Base-by-base conservation (phyloP, 768 basidiomycete genomes). In the Lepiota venenata region DNA sequence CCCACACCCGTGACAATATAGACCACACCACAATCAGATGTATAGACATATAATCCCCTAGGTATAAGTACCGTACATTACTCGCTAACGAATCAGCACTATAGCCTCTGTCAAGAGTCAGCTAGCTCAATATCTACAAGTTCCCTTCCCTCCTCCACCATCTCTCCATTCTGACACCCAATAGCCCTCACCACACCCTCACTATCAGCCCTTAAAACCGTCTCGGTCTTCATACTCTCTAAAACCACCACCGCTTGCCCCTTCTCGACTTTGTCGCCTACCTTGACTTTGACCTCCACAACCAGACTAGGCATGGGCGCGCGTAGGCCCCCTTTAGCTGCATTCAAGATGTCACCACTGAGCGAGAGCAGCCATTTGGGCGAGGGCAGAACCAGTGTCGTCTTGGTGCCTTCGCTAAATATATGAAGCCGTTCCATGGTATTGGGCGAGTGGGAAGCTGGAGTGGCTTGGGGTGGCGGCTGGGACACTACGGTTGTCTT, bases 221-320 rank as follows among this genome's bases (percentile, higher is more conserved):
- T 95, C 72, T 96, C 93, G 59, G 93, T 97, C 82, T 98, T 98
- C 94, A 97, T 98, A 64, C 93, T 96, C 72, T 96, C 94, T 64
- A 96, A 70, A 4, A 95, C 83, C 27, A 93, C 84, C 8, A 93
- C 77, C 7, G 81, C 82, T 64, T 94, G 88, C 0, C 91, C 92
- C 63, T 81, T 85, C 70, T 87, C 84, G 38, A 97, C 89, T 12
- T 69, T 74, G 48, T 95, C 88, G 3, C 93, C 94, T 1, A 80
- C 73, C 55, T 76, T 77, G 32, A 95, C 93, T 15, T 79, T 79
- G 47, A 97, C 87, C 51, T 96, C 92, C 3, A 97, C 93, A 1
- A 97, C 87, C 47, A 93, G 77, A 66, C 91, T 91, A n/a, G 93
- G 93, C 90, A 93, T 93, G 12, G 94, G 93, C 3, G 91, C 89